Percentiles rank a stretch among this genome's conserved stretches.
Evolutionary conservation across 768 basidiomycete genomes (phyloP).

Genomic region (Austroboletus eburneus): DNA sequence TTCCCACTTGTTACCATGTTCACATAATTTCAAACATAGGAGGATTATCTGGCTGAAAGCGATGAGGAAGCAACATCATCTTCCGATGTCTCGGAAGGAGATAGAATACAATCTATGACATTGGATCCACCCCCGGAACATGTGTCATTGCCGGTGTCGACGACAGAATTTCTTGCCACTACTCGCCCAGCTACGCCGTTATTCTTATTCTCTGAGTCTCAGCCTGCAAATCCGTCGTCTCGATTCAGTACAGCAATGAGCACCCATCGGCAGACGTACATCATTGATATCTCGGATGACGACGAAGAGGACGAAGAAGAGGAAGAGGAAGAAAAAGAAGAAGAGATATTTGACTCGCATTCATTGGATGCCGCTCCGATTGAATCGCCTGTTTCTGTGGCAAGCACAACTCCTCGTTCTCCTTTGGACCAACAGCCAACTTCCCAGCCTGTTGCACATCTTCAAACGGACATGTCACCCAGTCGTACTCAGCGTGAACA

Average conservation of each 20-base stretch:
- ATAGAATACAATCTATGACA: conserved; percentile 1
- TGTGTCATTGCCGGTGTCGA: neutral
- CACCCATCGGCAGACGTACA: conserved; percentile 23
- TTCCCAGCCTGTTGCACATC: conserved; percentile 1
- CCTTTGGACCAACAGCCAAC: conserved; percentile 1
- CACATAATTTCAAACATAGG: conserved; percentile 11
- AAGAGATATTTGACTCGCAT: conserved; percentile 4
- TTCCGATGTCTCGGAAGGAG: neutral
- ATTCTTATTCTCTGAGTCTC: conserved; percentile 3
- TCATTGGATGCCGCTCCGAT: neutral
- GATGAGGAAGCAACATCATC: conserved; percentile 1
- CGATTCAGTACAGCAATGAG: conserved; percentile 26
- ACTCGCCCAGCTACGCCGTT: neutral
- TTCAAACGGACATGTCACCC: conserved; percentile 2
- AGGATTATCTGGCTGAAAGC: conserved; percentile 6
- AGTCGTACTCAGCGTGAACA: conserved; percentile 27
- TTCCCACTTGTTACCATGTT: conserved; percentile 16
- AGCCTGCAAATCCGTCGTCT: conserved; percentile 10
- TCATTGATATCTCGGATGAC: conserved; percentile 32
- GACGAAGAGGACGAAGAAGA: conserved; percentile 29
- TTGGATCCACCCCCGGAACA: conserved; percentile 1
- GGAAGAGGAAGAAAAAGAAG: conserved; percentile 16
- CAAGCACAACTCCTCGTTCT: neutral
- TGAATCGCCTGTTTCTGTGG: neutral
- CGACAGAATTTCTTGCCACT: conserved; percentile 7